A percentile compares a stretch with the other conserved stretches of the same genome.
Evolutionary conservation across 768 basidiomycete genomes (phyloP).

Genomic region (Amanita subjunquillea): DNA sequence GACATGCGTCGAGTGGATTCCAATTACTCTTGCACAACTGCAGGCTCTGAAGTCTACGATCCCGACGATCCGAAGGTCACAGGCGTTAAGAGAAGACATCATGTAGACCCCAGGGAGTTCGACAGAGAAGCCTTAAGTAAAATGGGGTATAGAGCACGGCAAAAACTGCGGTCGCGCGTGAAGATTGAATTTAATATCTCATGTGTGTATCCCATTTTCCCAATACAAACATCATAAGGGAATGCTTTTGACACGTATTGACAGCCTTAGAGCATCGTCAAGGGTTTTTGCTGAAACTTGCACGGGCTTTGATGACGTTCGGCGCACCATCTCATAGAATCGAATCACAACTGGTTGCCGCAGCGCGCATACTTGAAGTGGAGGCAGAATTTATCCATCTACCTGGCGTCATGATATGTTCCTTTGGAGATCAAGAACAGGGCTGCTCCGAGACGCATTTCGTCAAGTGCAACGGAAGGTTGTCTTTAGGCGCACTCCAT

Average conservation of each 20-base stretch:
- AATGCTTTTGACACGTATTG: constrained; percentile 3
- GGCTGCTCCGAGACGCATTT: constrained; percentile 86
- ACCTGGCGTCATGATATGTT: constrained; percentile 73
- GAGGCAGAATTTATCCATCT: constrained; percentile 88
- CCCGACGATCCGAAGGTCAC: constrained; percentile 67
- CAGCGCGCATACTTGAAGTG: constrained; percentile 82
- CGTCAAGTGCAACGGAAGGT: constrained; percentile 65
- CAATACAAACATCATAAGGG: not conserved
- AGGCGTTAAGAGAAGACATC: constrained; percentile 35
- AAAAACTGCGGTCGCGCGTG: constrained; percentile 53
- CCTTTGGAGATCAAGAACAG: constrained; percentile 85
- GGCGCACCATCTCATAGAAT: constrained; percentile 92
- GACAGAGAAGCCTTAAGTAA: constrained; percentile 49
- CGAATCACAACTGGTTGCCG: constrained; percentile 83
- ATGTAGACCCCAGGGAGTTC: constrained; percentile 52
- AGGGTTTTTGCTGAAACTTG: constrained; percentile 77
- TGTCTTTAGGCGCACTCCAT: constrained; percentile 79
- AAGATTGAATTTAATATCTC: constrained; percentile 70
- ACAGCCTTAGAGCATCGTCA: constrained; percentile 73
- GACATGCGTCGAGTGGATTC: constrained; percentile 32
- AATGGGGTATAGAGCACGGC: constrained; percentile 59
- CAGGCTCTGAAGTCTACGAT: constrained; percentile 46
- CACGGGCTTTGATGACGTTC: constrained; percentile 82
- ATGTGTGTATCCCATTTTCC: constrained; percentile 28
- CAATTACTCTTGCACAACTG: constrained; percentile 28